These are phyloP conservation scores for Metschnikowia dekortorum DNA, from an alignment of 805 yeast species.

Conservation along the genomic window DNA sequence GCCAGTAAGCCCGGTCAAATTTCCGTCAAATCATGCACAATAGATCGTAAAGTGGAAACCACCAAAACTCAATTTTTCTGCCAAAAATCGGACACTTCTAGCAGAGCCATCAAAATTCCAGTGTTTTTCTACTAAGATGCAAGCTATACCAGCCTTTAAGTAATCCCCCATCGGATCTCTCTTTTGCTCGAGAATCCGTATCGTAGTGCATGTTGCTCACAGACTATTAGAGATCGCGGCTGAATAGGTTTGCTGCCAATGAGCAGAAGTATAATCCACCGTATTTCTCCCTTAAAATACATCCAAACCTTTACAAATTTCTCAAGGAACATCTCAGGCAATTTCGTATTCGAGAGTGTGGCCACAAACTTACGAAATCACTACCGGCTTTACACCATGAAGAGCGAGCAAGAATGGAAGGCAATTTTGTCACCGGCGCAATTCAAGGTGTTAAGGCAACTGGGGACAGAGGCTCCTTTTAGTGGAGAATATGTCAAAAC, in stretches of 20 bases:
- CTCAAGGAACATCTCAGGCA: background rate
- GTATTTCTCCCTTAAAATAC: background rate
- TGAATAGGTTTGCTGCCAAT: constrained; percentile 1
- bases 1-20: too few species aligned
- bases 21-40: background rate
- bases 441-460: constrained; percentile 69
- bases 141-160: too few species aligned
- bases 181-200: background rate
- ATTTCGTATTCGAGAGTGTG: background rate
- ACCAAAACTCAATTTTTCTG: too few species aligned
- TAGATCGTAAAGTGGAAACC: background rate
- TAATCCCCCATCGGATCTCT: too few species aligned
- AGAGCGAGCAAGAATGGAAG: constrained; percentile 65
- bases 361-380: background rate
- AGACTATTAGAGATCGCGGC: background rate
- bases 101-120: too few species aligned
- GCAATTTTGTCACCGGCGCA: constrained; percentile 74
- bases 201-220: constrained; percentile 1
- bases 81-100: too few species aligned
- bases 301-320: background rate
- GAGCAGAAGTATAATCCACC: background rate
- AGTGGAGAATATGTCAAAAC: constrained; percentile 54
- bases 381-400: constrained; percentile 9
- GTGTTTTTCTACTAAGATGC: too few species aligned
- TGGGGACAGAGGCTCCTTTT: constrained; percentile 66